Evolutionary conservation across 441 rosid species (phyloP).

Genomic region (Lagerstroemia fauriei): DNA sequence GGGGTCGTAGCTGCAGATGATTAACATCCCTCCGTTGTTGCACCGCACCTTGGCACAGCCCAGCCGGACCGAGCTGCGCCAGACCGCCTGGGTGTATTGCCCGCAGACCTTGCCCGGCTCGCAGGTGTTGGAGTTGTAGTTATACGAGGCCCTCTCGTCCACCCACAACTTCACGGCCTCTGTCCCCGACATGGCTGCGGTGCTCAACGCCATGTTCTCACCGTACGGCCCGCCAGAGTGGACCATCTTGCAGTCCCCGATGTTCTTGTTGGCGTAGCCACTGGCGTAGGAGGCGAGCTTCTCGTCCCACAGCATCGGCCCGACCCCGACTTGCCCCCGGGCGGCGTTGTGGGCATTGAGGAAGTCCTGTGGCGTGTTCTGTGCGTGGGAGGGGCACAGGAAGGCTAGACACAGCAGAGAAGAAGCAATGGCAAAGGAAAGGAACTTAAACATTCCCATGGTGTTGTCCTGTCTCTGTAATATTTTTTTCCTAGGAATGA

Average conservation of each 20-base stretch:
- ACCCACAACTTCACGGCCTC: conserved; percentile 21
- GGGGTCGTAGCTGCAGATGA: conserved; percentile 23
- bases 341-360: conserved; percentile 26
- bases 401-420: background rate
- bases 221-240: conserved; percentile 20
- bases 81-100: conserved; percentile 20
- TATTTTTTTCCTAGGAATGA: no score
- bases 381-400: conserved; percentile 18
- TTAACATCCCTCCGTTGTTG: conserved; percentile 3
- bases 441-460: no score
- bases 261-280: background rate
- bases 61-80: conserved; percentile 11
- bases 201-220: conserved; percentile 16
- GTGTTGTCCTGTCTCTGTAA: no score
- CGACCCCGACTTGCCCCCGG: conserved; percentile 13
- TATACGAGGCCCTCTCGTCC: conserved; percentile 13
- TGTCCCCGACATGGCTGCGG: background rate
- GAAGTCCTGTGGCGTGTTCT: conserved; percentile 17
- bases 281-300: conserved; percentile 17
- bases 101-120: background rate
- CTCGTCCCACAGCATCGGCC: conserved; percentile 27
- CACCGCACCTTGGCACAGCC: conserved; percentile 14
- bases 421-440: background rate
- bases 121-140: conserved; percentile 14
- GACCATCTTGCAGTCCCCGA: conserved; percentile 5